Evolutionary conservation across 2,329 filamentous ascomycete species (phyloP).

Genomic region (Fusarium coffeatum): DNA sequence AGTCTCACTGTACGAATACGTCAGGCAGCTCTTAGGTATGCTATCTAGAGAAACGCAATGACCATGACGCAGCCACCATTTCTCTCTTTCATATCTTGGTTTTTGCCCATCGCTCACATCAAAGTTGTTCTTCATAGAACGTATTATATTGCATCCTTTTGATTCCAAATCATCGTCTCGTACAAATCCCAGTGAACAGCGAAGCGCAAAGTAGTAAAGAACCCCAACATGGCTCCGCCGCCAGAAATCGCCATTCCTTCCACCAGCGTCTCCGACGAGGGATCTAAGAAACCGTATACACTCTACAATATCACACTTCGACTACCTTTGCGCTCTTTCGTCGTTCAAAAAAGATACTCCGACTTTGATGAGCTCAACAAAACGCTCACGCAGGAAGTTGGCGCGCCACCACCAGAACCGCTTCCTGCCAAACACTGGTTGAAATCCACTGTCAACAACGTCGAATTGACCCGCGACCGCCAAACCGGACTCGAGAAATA

Average conservation of each 20-base stretch:
- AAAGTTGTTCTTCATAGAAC: background rate
- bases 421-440: constrained; percentile 83
- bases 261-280: constrained; percentile 67
- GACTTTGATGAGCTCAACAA: constrained; percentile 78
- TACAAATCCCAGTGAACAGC: background rate
- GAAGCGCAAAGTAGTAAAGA: constrained; percentile 3
- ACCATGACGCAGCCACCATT: constrained; percentile 36
- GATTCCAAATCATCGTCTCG: background rate
- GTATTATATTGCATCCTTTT: background rate
- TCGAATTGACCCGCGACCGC: constrained; percentile 77
- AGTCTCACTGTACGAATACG: constrained; percentile 34
- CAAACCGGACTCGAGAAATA: constrained; percentile 76
- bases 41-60: constrained; percentile 11
- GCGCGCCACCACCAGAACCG: constrained; percentile 71
- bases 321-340: constrained; percentile 79
- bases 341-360: constrained; percentile 83
- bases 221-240: constrained; percentile 68
- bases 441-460: constrained; percentile 75
- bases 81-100: constrained; percentile 24
- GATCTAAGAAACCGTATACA: constrained; percentile 73
- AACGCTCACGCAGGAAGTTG: constrained; percentile 69
- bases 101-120: constrained; percentile 4
- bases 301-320: constrained; percentile 83
- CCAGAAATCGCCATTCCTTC: constrained; percentile 75
- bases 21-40: constrained; percentile 21